Base-by-base conservation (phyloP, 257 asterid genomes). In the Scutellaria barbata region DNA sequence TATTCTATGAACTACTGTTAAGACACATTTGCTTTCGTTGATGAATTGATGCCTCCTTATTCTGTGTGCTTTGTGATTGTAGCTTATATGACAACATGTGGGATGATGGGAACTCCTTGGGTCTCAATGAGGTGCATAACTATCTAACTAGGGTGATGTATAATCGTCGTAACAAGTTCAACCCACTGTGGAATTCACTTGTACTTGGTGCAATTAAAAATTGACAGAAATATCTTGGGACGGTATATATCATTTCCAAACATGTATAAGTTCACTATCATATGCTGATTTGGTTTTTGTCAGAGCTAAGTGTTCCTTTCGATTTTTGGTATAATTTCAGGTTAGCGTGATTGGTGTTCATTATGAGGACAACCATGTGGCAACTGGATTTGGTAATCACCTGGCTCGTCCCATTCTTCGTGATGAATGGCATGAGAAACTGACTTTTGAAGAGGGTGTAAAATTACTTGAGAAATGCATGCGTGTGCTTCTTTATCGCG, bases 291-390 rank as follows among this genome's bases (percentile, higher is more conserved):
- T 70, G 8, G 57, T 72, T 74, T 43, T 30, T 12, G n/a, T 37
- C 46, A 0, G 14, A 43, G 39, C 43, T 63, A n/a, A 62, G 17
- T 53, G 4, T 37, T n/a, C 12, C 16, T 11, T 11, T 46, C 39
- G 25, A 30, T 6, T 43, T 10, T 25, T 51, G 48, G 25, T 33
- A n/a, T n/a, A 14, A 66, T 60, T 70, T 51, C 76, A 93, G 98
- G 98, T 93, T 66, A 93, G 80, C 87, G 90, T 93, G 98, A 90
- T 93, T 66, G 98, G 98, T 56, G 97, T 90, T 14, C 94, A 93
- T 74, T 93, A 89, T 62, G 92, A 86, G 84, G 96, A 89, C 43
- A 71, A 82, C 69, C 97, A 90, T 77, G 85, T 90, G 63, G 97
- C 97, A 14, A 90, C 98, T 79, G 98, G 98, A 37, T 93, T 87